Evolutionary conservation across 192 early-diverging fungal species (phyloP), one percentile per base, ranked within the genome.

Genomic region (Phlyctochytrium bullatum): DNA sequence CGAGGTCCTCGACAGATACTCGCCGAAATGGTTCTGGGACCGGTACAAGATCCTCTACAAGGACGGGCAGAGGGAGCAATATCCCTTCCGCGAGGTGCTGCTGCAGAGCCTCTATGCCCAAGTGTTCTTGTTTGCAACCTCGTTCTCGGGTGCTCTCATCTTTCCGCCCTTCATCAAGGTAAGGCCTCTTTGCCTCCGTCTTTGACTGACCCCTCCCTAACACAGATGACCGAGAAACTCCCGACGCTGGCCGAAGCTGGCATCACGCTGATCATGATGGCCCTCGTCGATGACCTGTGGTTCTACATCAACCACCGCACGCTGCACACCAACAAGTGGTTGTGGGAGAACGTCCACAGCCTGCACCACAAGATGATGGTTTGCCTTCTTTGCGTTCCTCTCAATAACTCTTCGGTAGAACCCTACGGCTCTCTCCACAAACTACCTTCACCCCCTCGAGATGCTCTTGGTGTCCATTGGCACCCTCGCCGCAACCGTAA

Each of bases 331-430:
- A 47, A 20, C 40, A 47, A 47, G 20, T 47, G 40, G 40, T 20
- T 47, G 6, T 47, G 40, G 40, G 40, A 47, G 20, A 47, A 47
- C 40, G 40, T 47, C 20, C 40, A 47, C 40, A 14, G 10, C 20
- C 40, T 47, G 6, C 40, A 47, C 40, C 40, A 47, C 40, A 47
- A 47, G 40, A 47, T 47, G 40, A 47, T 47, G 40, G 40, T 47
- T 14, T 14, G 10, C 40, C 40, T 47, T 20, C 20, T 20, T 47
- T 47, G 10, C 20, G 40, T 47, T 47, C 40, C 20, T 20, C 20
- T 47, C 40, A 14, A 47, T 14, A 47, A 6, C 6, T 20, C 40
- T 47, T 20, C 6, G 10, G 20, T 14, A 47, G 40, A 47, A 47
- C 40, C 40, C 40, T 20, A 47, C 40, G 20, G 40, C 40, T 14